These are phyloP conservation scores for Oryza punctata DNA, from an alignment of 176 grass and related monocot species.

Conservation along the genomic window DNA sequence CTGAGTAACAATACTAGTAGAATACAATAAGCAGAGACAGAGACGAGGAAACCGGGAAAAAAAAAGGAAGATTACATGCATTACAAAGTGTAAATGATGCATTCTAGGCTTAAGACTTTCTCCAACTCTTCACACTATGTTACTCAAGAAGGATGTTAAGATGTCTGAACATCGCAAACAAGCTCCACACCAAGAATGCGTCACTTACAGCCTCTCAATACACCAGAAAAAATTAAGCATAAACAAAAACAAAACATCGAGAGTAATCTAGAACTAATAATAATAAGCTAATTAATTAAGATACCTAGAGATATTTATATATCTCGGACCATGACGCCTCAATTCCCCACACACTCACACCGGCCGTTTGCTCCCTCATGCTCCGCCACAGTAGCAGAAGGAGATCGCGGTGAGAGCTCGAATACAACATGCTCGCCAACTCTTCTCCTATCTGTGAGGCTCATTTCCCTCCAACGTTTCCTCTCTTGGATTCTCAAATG, in stretches of 20 bases:
- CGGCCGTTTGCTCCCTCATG: neutral
- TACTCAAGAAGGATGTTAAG: constrained; percentile 29
- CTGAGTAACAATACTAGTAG: neutral
- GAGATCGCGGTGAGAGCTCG: constrained; percentile 33
- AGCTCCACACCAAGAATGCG: constrained; percentile 58
- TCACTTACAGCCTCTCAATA: constrained; percentile 62
- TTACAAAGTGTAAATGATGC: constrained; percentile 68
- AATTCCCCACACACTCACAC: constrained; percentile 66
- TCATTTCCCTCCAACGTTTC: neutral
- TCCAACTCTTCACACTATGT: constrained; percentile 7
- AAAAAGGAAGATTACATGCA: constrained; percentile 34
- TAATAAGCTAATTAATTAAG: neutral
- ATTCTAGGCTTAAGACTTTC: constrained; percentile 48
- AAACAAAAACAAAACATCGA: neutral
- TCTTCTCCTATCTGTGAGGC: constrained; percentile 26
- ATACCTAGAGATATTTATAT: constrained; percentile 48
- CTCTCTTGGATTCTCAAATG: constrained; percentile 24
- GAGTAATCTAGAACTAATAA: neutral
- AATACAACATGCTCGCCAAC: constrained; percentile 1
- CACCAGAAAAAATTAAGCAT: neutral
- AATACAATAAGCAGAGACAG: neutral
- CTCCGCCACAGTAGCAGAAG: constrained; percentile 32
- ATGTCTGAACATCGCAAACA: constrained; percentile 34
- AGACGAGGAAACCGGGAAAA: neutral
- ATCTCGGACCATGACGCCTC: constrained; percentile 85